Base-by-base conservation (phyloP, 2,329 filamentous ascomycete species). In the Cordyceps cicadae region DNA sequence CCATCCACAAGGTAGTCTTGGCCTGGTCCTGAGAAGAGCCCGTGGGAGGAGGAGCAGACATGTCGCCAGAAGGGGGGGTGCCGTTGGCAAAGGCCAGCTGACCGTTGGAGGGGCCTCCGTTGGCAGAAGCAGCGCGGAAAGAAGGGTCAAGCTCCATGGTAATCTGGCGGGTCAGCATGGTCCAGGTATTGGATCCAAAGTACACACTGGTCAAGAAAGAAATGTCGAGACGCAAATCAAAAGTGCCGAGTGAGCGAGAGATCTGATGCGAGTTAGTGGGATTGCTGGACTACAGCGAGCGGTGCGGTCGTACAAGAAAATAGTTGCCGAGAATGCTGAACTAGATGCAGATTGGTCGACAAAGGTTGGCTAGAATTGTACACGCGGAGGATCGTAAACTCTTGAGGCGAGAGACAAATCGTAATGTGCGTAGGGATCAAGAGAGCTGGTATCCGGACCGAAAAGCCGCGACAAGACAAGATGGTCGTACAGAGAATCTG, bases 1-100 rank as follows among this genome's bases (percentile, higher is more conserved):
- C 94, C 94, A 99, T 99, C 81, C 82, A 85, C 2, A 85, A 77
- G 52, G 82, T 78, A n/a, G 75, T 85, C 75, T 85, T 84, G 61
- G 80, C 77, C 54, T 79, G 72, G 62, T 84, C 81, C 54, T 70
- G 73, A 41, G 70, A 67, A 64, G 68, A 63, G 50, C 69, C 72
- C 46, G 71, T 64, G 48, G 72, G 69, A 48, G 73, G 69, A 32
- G 72, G 67, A 45, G 70, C 68, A 29, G 69, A 69, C 72, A 75
- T 73, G 54, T 75, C 74, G 57, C 68, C 67, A 43, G 72, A 72
- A 56, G 73, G 73, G 56, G 74, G 74, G 24, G 74, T 76, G 63
- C 74, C 74, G 69, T 76, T 76, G 29, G 70, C 64, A 63, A 70
- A 76, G 60, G 69, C 64, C 72, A 75, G 74, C 62, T 71, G 69